Evolutionary conservation across 176 grass and related monocot species (phyloP).

Genomic region (Lolium rigidum): DNA sequence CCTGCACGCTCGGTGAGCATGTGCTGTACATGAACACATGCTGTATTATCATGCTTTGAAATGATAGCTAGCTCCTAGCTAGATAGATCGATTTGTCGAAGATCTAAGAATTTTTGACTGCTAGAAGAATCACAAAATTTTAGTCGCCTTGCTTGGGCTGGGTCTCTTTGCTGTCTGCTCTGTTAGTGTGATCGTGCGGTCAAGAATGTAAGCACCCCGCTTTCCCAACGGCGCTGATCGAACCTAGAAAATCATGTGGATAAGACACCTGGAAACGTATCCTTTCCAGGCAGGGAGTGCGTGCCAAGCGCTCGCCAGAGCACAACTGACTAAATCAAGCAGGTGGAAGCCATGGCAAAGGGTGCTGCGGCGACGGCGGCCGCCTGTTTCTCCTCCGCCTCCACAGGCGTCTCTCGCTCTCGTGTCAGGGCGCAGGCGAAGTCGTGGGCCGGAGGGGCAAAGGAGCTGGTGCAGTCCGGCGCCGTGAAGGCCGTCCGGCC

Average conservation of each 20-base stretch:
- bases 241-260: constrained; percentile 29
- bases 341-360: constrained; percentile 41
- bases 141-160: background rate
- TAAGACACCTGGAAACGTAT: constrained; percentile 23
- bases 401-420: constrained; percentile 3
- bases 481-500: constrained; percentile 63
- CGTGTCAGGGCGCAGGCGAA: constrained; percentile 46
- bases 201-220: background rate
- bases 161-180: constrained; percentile 17
- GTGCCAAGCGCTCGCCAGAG: background rate
- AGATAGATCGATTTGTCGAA: background rate
- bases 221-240: constrained; percentile 35
- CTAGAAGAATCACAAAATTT: background rate
- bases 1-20: background rate
- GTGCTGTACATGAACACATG: constrained; percentile 17
- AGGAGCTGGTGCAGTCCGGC: constrained; percentile 75
- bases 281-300: background rate
- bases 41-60: background rate
- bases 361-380: constrained; percentile 29
- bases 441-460: constrained; percentile 42
- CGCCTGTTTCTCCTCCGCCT: background rate
- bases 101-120: background rate
- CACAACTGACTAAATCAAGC: background rate
- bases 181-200: constrained; percentile 21
- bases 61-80: constrained; percentile 18